A percentile compares a stretch with the other conserved stretches of the same genome.
phyloP scores from a whole-genome alignment of 192 early-diverging fungal genomes.

The Linnemannia hyalina region DNA sequence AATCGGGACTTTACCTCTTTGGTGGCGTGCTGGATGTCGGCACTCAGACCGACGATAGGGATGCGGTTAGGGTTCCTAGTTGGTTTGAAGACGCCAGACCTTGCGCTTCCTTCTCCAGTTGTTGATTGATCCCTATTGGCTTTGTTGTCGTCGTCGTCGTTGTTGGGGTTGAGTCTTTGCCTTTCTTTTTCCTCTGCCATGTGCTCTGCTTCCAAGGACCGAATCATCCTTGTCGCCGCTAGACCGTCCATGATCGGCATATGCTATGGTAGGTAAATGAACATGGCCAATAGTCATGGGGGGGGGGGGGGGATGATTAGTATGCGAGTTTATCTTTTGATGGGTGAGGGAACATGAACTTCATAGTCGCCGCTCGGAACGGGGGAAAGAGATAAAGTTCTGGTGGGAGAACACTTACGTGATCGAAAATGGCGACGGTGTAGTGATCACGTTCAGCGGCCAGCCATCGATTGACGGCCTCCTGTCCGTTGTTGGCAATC shows the following conservation, averaged over 20 bases:
- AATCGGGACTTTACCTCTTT: conserved; percentile 42
- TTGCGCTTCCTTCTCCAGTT: neutral
- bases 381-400: neutral
- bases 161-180: neutral
- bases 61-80: conserved; percentile 11
- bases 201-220: conserved; percentile 26
- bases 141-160: neutral
- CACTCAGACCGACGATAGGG: conserved; percentile 51
- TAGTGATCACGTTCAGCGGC: conserved; percentile 38
- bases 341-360: neutral
- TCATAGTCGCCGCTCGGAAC: too few relatives aligned
- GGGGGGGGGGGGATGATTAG: neutral
- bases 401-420: conserved; percentile 32
- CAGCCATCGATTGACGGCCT: conserved; percentile 45
- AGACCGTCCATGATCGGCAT: conserved; percentile 58
- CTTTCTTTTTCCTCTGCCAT: conserved; percentile 4
- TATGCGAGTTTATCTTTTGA: neutral
- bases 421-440: conserved; percentile 52
- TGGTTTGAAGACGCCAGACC: neutral
- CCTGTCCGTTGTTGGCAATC: conserved; percentile 50
- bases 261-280: conserved; percentile 24
- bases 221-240: conserved; percentile 36
- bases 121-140: neutral
- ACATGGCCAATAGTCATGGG: neutral
- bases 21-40: conserved; percentile 46